phyloP scores from a whole-genome alignment of 83 land plant species.

The Thuja plicata region DNA sequence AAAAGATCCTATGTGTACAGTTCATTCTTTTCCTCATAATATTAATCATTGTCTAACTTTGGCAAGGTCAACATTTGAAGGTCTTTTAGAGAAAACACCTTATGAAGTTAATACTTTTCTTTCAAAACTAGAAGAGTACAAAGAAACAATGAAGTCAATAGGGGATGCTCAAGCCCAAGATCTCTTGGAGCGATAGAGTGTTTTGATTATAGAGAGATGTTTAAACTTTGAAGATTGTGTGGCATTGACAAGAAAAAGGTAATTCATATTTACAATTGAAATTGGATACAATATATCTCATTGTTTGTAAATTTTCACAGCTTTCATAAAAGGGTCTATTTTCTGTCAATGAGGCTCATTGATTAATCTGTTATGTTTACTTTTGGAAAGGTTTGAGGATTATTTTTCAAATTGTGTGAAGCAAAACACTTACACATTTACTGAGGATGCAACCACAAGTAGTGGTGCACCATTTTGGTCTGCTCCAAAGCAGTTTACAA shows the following conservation, averaged over 20 bases:
- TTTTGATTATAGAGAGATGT: constrained; percentile 63
- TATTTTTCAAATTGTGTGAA: constrained; percentile 86
- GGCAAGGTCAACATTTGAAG: constrained; percentile 5
- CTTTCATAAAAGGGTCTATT: neutral
- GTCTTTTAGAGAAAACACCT: constrained; percentile 89
- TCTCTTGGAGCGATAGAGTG: constrained; percentile 84
- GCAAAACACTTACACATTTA: constrained; percentile 88
- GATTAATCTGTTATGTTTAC: neutral
- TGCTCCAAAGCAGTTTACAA: constrained; percentile 93
- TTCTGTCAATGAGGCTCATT: neutral
- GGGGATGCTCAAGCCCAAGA: constrained; percentile 95
- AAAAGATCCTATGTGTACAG: too few species aligned
- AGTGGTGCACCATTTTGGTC: constrained; percentile 88
- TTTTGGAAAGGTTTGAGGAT: too few species aligned
- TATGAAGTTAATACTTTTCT: constrained; percentile 78
- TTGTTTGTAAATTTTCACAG: neutral
- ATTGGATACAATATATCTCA: neutral
- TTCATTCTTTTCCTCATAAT: too few species aligned
- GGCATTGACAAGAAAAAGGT: constrained; percentile 79
- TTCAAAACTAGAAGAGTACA: constrained; percentile 65
- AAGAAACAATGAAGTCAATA: constrained; percentile 55
- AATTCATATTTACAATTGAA: neutral
- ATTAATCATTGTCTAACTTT: too few species aligned
- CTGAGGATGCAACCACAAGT: constrained; percentile 83
- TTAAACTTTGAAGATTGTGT: constrained; percentile 78